Conservation (phyloP, 148 eudicot genomes). For the Silene uniflora region DNA sequence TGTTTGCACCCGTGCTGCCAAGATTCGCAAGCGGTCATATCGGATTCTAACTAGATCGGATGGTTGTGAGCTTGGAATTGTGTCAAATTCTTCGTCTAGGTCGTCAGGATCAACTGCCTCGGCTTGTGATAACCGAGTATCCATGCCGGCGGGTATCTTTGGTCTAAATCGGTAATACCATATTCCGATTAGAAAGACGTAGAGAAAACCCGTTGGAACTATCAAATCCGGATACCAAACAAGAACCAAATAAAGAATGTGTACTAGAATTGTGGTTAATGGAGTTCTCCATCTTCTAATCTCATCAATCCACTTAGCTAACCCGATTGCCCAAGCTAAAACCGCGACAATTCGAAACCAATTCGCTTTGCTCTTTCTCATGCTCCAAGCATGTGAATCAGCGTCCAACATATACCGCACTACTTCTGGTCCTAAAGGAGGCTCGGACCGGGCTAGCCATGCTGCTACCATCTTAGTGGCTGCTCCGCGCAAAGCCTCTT, state of each 20-base stretch:
- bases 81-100: constrained; percentile 88
- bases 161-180: constrained; percentile 94
- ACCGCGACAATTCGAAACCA: constrained; percentile 91
- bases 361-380: constrained; percentile 91
- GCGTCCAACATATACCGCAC: constrained; percentile 86
- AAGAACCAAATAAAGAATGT: constrained; percentile 73
- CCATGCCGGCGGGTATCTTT: constrained; percentile 90
- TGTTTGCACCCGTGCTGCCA: constrained; percentile 88
- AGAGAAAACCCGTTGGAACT: constrained; percentile 90
- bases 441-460: constrained; percentile 84
- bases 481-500: constrained; percentile 74
- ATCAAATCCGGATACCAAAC: constrained; percentile 95
- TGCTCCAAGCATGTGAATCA: constrained; percentile 90
- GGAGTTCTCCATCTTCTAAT: constrained; percentile 86
- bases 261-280: constrained; percentile 72
- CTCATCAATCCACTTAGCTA: constrained; percentile 83
- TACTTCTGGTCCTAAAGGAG: constrained; percentile 84
- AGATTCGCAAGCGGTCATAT: constrained; percentile 67
- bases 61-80: constrained; percentile 78
- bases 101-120: constrained; percentile 78
- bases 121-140: constrained; percentile 69
- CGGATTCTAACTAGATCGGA: constrained; percentile 55
- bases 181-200: constrained; percentile 71
- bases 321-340: constrained; percentile 80
- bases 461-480: constrained; percentile 90